Percentiles rank a stretch among this genome's conserved stretches.
These are phyloP conservation scores for Salvia hispanica DNA, from an alignment of 257 asterid genomes.

Conservation along the genomic window DNA sequence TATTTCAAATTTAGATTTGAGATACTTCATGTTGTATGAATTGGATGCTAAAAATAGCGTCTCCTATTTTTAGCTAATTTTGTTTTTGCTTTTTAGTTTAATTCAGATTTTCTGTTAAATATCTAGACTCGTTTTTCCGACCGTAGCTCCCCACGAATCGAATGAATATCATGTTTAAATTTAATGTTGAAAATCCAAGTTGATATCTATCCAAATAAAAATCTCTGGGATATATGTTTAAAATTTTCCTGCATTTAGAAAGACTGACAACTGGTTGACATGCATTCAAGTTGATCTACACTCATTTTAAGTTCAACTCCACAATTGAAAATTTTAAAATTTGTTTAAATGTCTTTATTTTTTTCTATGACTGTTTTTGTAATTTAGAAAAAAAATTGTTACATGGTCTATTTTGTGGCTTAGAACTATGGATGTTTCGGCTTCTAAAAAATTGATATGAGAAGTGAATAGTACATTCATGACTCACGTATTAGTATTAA, in stretches of 20 bases:
- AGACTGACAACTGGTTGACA: constrained; percentile 33
- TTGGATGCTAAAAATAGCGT: neutral
- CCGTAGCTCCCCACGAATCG: neutral
- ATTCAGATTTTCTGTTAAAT: neutral
- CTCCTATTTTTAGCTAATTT: constrained; percentile 7
- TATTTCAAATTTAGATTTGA: neutral
- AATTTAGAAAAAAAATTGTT: no score
- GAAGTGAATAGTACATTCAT: no score
- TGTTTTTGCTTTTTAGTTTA: neutral
- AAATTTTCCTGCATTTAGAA: constrained; percentile 16
- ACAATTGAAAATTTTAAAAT: no score
- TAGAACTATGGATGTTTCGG: no score
- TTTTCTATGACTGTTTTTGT: no score
- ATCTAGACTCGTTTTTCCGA: neutral
- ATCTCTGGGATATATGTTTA: neutral
- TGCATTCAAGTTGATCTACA: constrained; percentile 26
- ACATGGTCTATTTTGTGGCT: no score
- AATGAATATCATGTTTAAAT: neutral
- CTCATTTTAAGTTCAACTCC: neutral
- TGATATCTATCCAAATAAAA: constrained; percentile 23
- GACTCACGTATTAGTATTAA: no score
- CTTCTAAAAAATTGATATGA: no score
- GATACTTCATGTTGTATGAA: neutral
- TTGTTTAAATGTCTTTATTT: no score
- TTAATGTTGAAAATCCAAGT: neutral